Base-by-base conservation (phyloP, 495 filamentous ascomycete genomes). In the Penicillium tannophilum region DNA sequence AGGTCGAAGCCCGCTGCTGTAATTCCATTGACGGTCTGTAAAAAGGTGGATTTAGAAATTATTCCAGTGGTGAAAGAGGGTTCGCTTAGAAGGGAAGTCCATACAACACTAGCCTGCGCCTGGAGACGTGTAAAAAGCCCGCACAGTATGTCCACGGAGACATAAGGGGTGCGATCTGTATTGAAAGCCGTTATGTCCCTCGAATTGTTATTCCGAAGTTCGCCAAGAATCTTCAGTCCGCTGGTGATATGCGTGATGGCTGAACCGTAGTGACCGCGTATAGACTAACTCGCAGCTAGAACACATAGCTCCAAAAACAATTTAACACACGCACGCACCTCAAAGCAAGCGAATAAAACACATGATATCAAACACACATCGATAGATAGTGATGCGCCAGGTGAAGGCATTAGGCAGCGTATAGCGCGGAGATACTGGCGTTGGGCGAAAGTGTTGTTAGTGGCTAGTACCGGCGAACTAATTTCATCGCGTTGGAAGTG, bases 341-440 rank as follows among this genome's bases (percentile, higher is more conserved):
- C 63, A 42, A 62, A 63, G 26, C 63, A 64, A 55, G 52, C 51
- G 23, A 69, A 69, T 4, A 67, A 23, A 8, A 69, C 56, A 31
- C 84, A 86, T 1, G 82, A 75, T 26, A 84, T 74, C 28, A 87
- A 74, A 44, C 75, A 78, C 23, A 84, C 66, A 43, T 75, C 73
- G 4, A 73, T 57, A 16, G 67, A 62, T 0, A 59, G 56, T 9
- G 54, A 56, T 28, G 4, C 16, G 10, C 16, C 30, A 0, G 9
- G 20, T 31, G 45, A n/a, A 23, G 23, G 46, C 54, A 50, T 56
- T n/a, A 56, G n/a, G 17, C 54, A 56, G 14, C 45, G 54, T 45
- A 56, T 56, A 20, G 54, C 54, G 16, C 31, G 20, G 17, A 50
- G 16, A 30, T 56, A 56, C 20, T 50, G 54, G n/a, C 26, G 54